phyloP scores from a whole-genome alignment of 208 protist species.

The Trypanosoma mega region DNA sequence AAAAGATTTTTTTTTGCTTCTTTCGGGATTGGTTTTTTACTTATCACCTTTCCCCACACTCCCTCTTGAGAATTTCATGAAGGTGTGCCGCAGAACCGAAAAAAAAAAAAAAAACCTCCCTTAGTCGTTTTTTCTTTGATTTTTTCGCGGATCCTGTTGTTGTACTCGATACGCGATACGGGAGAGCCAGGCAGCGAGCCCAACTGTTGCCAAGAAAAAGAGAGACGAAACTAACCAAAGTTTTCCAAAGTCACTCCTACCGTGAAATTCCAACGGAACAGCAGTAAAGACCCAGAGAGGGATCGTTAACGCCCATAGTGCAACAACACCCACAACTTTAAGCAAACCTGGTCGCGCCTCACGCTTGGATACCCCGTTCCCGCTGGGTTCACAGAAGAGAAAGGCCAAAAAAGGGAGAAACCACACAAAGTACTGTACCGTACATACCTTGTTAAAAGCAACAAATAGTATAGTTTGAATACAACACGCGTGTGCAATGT shows the following conservation, averaged over 20 bases:
- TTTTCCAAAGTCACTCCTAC: constrained; percentile 69
- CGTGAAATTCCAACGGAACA: constrained; percentile 84
- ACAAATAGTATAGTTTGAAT: constrained; percentile 88
- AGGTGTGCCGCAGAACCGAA: too few relatives aligned
- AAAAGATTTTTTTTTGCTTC: too few relatives aligned
- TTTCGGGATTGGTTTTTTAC: too few relatives aligned
- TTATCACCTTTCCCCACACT: too few relatives aligned
- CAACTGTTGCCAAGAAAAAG: constrained; percentile 85
- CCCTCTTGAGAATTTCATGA: too few relatives aligned
- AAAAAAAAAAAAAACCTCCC: too few relatives aligned
- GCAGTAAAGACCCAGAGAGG: constrained; percentile 78
- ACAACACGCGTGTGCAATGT: constrained; percentile 79
- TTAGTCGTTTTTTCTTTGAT: too few relatives aligned
- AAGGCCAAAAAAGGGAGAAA: constrained; percentile 86
- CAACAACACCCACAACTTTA: constrained; percentile 28
- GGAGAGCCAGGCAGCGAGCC: constrained; percentile 60
- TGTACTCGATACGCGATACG: constrained; percentile 49
- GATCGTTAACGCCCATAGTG: constrained; percentile 66
- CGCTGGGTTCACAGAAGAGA: constrained; percentile 55
- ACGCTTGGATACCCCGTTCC: neutral
- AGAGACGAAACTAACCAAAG: constrained; percentile 81
- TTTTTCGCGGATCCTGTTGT: neutral
- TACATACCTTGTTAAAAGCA: constrained; percentile 95
- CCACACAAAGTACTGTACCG: constrained; percentile 96
- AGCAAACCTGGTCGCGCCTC: constrained; percentile 12